A percentile compares a stretch with the other conserved stretches of the same genome.
Evolutionary conservation across 805 yeast species (phyloP).

Genomic region (Yamadazyma nakazawae): DNA sequence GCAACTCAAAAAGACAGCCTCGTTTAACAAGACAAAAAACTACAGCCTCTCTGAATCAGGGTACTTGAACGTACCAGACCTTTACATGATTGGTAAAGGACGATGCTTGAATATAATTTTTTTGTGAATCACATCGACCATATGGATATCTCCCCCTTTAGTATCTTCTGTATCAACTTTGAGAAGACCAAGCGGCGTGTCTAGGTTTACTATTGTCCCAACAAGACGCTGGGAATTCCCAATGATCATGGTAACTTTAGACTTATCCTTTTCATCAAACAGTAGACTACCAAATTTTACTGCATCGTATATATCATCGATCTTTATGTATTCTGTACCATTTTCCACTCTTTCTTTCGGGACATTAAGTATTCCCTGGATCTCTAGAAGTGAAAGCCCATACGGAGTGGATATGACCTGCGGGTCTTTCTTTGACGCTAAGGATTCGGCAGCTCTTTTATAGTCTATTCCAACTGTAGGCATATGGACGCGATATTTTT

Average conservation of each 20-base stretch:
- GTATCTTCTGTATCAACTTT: constrained; percentile 13
- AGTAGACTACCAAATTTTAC: constrained; percentile 51
- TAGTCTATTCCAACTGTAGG: constrained; percentile 4
- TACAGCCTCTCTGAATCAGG: no score
- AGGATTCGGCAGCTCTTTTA: neutral
- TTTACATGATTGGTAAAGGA: constrained; percentile 75
- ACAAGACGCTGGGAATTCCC: constrained; percentile 69
- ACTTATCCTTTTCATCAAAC: constrained; percentile 36
- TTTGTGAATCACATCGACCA: constrained; percentile 57
- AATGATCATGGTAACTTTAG: constrained; percentile 54
- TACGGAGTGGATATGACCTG: constrained; percentile 43
- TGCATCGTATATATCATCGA: constrained; percentile 39
- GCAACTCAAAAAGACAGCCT: no score
- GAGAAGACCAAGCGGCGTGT: constrained; percentile 64
- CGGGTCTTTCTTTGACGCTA: neutral
- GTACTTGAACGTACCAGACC: neutral
- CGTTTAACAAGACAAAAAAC: no score
- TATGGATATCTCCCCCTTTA: constrained; percentile 35
- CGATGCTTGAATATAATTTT: constrained; percentile 63
- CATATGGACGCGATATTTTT: constrained; percentile 4
- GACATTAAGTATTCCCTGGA: constrained; percentile 67
- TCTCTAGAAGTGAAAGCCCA: constrained; percentile 63
- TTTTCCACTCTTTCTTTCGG: constrained; percentile 24
- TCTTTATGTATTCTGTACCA: constrained; percentile 31
- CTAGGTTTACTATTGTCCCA: constrained; percentile 57